A percentile compares a stretch with the other conserved stretches of the same genome.
These are phyloP conservation scores for Chrysoporthe cubensis DNA, from an alignment of 2,329 filamentous ascomycete genomes.

Conservation along the genomic window DNA sequence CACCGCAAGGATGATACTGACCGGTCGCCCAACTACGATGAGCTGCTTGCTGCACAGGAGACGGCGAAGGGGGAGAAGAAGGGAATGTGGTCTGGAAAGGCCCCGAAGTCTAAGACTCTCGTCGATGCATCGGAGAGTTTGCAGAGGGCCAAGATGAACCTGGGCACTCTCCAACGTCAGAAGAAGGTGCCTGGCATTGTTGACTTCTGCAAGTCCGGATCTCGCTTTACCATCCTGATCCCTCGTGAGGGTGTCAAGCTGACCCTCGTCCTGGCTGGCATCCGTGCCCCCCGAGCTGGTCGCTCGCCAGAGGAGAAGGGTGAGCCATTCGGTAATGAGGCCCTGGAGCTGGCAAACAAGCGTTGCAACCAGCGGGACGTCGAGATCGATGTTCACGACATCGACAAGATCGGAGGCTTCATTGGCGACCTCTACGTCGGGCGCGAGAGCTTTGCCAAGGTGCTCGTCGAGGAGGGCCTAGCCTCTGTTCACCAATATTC, in stretches of 20 bases:
- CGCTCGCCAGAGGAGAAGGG: conserved; percentile 75
- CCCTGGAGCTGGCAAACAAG: conserved; percentile 85
- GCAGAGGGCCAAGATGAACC: conserved; percentile 94
- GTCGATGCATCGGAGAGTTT: conserved; percentile 89
- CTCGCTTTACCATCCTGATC: conserved; percentile 88
- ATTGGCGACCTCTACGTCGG: conserved; percentile 93
- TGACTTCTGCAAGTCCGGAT: conserved; percentile 97
- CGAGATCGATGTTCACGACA: conserved; percentile 91
- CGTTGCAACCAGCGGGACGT: conserved; percentile 93
- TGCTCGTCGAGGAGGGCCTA: conserved; percentile 90
- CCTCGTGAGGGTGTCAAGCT: conserved; percentile 93
- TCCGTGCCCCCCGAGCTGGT: conserved; percentile 85
- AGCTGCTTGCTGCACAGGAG: conserved; percentile 79
- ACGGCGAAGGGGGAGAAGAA: conserved; percentile 84
- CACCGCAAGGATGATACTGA: conserved; percentile 95
- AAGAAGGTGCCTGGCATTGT: conserved; percentile 92
- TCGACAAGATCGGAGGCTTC: conserved; percentile 96
- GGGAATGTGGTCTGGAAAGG: conserved; percentile 93
- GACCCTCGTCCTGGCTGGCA: conserved; percentile 91
- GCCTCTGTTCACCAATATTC: conserved; percentile 93
- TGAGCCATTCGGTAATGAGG: conserved; percentile 95
- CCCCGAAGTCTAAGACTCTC: conserved; percentile 80
- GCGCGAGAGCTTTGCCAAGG: conserved; percentile 93
- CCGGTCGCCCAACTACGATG: conserved; percentile 91
- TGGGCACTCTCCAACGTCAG: conserved; percentile 84